Conservation (phyloP, 2,329 filamentous ascomycete genomes). For the Verticillium klebahnii region DNA sequence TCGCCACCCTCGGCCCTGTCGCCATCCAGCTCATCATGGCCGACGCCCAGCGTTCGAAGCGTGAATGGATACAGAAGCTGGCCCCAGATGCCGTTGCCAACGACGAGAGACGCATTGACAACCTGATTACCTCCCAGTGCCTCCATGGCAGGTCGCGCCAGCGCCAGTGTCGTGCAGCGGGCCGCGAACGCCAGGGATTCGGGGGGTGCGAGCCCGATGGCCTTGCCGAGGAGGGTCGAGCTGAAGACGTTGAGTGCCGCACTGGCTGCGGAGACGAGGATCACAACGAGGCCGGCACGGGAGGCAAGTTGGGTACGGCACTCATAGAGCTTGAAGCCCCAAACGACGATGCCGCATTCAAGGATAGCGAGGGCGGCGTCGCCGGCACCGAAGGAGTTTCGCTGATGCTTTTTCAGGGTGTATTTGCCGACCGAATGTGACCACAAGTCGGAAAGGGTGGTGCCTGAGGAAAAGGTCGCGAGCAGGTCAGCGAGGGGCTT, state of each 20-base stretch:
- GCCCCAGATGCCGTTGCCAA: constrained; percentile 44
- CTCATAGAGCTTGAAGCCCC: constrained; percentile 50
- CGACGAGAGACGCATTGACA: constrained; percentile 45
- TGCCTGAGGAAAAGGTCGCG: constrained; percentile 26
- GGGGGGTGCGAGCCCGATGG: constrained; percentile 27
- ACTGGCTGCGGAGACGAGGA: constrained; percentile 28
- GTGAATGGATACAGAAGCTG: constrained; percentile 33
- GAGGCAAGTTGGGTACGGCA: constrained; percentile 42
- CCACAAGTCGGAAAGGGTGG: constrained; percentile 30
- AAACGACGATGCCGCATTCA: constrained; percentile 45
- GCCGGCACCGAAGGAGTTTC: constrained; percentile 36
- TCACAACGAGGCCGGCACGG: constrained; percentile 31
- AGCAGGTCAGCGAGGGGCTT: constrained; percentile 24
- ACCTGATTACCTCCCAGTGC: constrained; percentile 39
- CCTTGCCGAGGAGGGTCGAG: constrained; percentile 31
- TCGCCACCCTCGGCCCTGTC: not conserved
- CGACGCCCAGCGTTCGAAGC: constrained; percentile 23
- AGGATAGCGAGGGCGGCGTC: constrained; percentile 44
- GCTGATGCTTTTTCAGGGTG: constrained; percentile 9
- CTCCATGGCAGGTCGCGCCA: constrained; percentile 41
- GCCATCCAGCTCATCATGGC: constrained; percentile 2
- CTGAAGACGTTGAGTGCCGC: constrained; percentile 38
- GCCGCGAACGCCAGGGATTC: constrained; percentile 42
- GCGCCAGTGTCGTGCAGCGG: constrained; percentile 44
- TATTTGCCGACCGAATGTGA: constrained; percentile 12